These are phyloP conservation scores for Scheffersomyces spartinae DNA, from an alignment of 805 yeast species.

Conservation along the genomic window DNA sequence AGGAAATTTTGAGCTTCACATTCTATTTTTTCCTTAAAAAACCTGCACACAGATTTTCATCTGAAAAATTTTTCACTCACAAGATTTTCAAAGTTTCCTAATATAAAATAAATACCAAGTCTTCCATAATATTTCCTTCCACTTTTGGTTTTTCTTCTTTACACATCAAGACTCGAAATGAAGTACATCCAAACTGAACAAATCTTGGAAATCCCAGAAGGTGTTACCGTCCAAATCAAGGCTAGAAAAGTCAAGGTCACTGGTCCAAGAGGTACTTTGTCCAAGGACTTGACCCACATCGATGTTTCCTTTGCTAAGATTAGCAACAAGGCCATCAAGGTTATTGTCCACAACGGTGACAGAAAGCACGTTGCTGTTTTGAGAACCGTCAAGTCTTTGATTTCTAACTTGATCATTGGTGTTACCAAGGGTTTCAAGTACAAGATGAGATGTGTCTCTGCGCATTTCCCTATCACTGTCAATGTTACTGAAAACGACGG, in stretches of 20 bases:
- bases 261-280: conserved; percentile 95
- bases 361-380: conserved; percentile 99
- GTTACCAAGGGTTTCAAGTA: conserved; percentile 98
- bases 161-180: too few relatives aligned
- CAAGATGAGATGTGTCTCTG: conserved; percentile 99
- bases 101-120: too few relatives aligned
- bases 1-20: too few relatives aligned
- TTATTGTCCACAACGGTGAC: conserved; percentile 97
- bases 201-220: conserved; percentile 68
- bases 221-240: conserved; percentile 83
- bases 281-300: conserved; percentile 87
- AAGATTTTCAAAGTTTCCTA: too few relatives aligned
- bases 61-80: too few relatives aligned
- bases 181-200: conserved; percentile 55
- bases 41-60: too few relatives aligned
- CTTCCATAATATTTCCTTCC: too few relatives aligned
- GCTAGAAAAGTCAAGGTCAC: conserved; percentile 82
- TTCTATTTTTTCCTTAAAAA: too few relatives aligned
- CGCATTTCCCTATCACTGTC: conserved; percentile 99
- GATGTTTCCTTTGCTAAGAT: conserved; percentile 87
- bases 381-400: conserved; percentile 95
- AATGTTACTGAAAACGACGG: conserved; percentile 78
- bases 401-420: conserved; percentile 93
- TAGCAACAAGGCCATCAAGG: conserved; percentile 60
- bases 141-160: too few relatives aligned